Evolutionary conservation across 306 rosid genomes (phyloP).

Genomic region (Herpetospermum pedunculosum): DNA sequence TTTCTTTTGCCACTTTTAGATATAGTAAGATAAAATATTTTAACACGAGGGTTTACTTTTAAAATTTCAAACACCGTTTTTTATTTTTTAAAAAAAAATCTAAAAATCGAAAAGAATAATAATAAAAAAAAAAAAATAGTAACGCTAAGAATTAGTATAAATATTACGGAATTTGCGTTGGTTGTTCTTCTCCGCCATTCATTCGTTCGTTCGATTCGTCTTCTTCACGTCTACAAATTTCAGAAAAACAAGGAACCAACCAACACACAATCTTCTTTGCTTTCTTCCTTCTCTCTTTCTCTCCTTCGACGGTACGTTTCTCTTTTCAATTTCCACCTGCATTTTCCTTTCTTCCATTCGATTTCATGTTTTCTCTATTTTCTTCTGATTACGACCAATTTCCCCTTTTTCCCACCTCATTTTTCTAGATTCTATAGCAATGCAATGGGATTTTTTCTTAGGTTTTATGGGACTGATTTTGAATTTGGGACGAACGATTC

Average conservation of each 20-base stretch:
- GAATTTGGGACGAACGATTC: too few species aligned
- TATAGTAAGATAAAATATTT: too few species aligned
- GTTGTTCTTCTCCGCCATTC: slow-evolving; percentile 4
- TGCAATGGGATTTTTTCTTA: background rate
- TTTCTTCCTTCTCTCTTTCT: background rate
- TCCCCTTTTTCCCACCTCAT: background rate
- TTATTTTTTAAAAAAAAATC: background rate
- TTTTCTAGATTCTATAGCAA: background rate
- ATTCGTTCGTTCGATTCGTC: background rate
- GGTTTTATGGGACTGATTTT: too few species aligned
- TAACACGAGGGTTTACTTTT: too few species aligned
- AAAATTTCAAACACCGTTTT: too few species aligned
- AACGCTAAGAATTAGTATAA: background rate
- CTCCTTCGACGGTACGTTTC: background rate
- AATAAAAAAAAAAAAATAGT: background rate
- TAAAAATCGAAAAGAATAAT: background rate
- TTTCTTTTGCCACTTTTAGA: too few species aligned
- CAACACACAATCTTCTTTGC: background rate
- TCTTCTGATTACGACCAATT: background rate
- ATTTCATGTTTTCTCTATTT: background rate
- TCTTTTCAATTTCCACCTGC: background rate
- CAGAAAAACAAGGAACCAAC: background rate
- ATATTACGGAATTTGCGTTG: slow-evolving; percentile 1
- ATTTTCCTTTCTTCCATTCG: background rate
- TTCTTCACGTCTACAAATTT: background rate